Evolutionary conservation across 208 protist genomes (phyloP).

Genomic region (Trypanosoma lewisi): DNA sequence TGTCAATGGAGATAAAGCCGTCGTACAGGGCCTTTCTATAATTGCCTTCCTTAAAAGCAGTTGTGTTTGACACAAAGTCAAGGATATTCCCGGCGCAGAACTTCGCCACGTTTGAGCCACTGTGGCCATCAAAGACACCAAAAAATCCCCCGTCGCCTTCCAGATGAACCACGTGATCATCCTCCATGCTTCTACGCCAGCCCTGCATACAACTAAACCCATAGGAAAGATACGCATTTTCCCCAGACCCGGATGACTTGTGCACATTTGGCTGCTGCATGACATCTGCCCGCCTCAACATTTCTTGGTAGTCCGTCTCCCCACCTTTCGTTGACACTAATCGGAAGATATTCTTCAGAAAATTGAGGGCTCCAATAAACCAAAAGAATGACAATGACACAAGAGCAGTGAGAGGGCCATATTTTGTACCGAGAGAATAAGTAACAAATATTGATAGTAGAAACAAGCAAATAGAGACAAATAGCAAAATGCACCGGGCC

Average conservation of each 20-base stretch:
- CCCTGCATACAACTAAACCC: constrained; percentile 89
- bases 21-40: constrained; percentile 76
- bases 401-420: constrained; percentile 11
- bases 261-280: constrained; percentile 79
- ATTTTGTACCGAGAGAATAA: constrained; percentile 14
- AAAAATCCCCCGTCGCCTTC: constrained; percentile 82
- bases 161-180: constrained; percentile 80
- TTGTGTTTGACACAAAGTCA: constrained; percentile 61
- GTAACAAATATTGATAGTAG: constrained; percentile 4
- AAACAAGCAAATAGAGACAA: constrained; percentile 16
- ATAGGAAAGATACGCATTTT: constrained; percentile 68
- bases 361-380: constrained; percentile 17
- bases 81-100: constrained; percentile 83
- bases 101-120: constrained; percentile 59
- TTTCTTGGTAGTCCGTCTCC: constrained; percentile 47
- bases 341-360: constrained; percentile 16
- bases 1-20: constrained; percentile 85
- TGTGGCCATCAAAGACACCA: constrained; percentile 91
- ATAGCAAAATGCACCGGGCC: neutral
- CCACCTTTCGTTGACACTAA: constrained; percentile 19
- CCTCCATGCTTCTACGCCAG: constrained; percentile 90
- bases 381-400: constrained; percentile 16
- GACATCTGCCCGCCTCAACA: constrained; percentile 81
- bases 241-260: constrained; percentile 59
- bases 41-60: constrained; percentile 54